A percentile compares a stretch with the other conserved stretches of the same genome.
phyloP scores from a whole-genome alignment of 1,284 basidiomycete genomes.

The Testicularia cyperi region DNA sequence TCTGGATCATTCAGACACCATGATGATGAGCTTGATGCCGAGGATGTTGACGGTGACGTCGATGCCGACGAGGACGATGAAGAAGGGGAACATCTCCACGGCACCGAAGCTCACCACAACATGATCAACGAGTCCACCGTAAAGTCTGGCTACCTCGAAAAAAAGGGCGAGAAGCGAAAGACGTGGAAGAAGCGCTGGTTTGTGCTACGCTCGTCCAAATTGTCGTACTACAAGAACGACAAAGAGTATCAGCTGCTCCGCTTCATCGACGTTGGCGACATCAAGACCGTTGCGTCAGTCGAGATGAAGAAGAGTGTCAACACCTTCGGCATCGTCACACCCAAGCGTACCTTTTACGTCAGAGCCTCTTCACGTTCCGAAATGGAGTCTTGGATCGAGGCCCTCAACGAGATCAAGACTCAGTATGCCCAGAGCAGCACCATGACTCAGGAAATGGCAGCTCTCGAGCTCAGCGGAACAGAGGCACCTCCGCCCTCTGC shows the following conservation, averaged over 20 bases:
- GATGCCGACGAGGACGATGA: conserved; percentile 70
- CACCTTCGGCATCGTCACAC: conserved; percentile 89
- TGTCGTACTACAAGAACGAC: conserved; percentile 96
- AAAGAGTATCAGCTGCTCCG: conserved; percentile 72
- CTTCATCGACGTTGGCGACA: conserved; percentile 81
- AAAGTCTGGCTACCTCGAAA: conserved; percentile 87
- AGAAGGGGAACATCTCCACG: conserved; percentile 72
- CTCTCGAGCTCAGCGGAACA: conserved; percentile 24
- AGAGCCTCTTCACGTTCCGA: conserved; percentile 74
- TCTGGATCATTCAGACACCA: background rate
- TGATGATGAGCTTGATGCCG: conserved; percentile 13
- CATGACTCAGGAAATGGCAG: conserved; percentile 46
- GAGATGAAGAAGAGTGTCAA: conserved; percentile 85
- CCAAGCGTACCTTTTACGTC: conserved; percentile 88
- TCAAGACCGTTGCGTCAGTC: conserved; percentile 86
- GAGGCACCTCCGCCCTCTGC: conserved; percentile 24
- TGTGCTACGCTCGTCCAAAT: conserved; percentile 82
- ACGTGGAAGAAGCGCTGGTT: conserved; percentile 99
- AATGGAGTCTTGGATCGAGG: conserved; percentile 79
- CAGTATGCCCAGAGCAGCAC: conserved; percentile 58
- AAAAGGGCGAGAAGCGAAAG: conserved; percentile 96
- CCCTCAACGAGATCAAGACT: conserved; percentile 76
- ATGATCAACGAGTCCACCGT: conserved; percentile 71
- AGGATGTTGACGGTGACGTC: conserved; percentile 33
- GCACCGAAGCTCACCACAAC: conserved; percentile 57